Evolutionary conservation across 2,329 filamentous ascomycete genomes (phyloP), one percentile per base, ranked within the genome.

Genomic region (Sporothrix variecibatus): DNA sequence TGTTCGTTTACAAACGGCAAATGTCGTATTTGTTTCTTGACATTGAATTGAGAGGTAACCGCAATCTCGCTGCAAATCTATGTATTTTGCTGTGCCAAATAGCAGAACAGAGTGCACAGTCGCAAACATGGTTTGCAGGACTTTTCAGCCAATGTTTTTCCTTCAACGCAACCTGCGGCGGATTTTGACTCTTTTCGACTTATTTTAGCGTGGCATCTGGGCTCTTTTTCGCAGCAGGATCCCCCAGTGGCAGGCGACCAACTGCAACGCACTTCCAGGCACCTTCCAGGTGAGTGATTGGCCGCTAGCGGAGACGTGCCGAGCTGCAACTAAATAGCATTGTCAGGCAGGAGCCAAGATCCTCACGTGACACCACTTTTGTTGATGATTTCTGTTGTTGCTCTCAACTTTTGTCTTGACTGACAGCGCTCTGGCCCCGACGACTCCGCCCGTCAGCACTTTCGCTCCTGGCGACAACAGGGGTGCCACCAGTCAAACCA

Each of bases 371-470:
- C 38, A 40, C n/a, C n/a, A 34, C 11, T 3, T 20, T 46, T 23
- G 62, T 65, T 64, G 20, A 20, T 51, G 17, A 34, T 60, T 60
- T 3, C 34, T 26, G n/a, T 26, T 46, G 38, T 15, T 23, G 6
- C 8, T 23, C 8, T 2, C 31, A 31, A 3, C 17, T 20, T 67
- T 3, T 12, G n/a, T 31, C 23, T 67, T 49, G 64, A 49, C 62
- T 67, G n/a, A 43, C 34, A 34, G 53, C 68, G 51, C 68, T 71
- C 46, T 71, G 49, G 49, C 51, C 68, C 23, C 64, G 43, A 17
- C 12, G 23, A 49, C 65, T 68, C 15, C 65, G 40, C 64, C n/a
- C 23, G 67, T 69, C 67, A 69, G 67, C 67, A 69, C 67, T 69
- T 26, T 69, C 15, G 26, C 64, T 68, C 64, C 67, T 53, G 46